Evolutionary conservation across 805 yeast genomes (phyloP), one percentile per base, ranked within the genome.

Genomic region (Starmerella roubikii): DNA sequence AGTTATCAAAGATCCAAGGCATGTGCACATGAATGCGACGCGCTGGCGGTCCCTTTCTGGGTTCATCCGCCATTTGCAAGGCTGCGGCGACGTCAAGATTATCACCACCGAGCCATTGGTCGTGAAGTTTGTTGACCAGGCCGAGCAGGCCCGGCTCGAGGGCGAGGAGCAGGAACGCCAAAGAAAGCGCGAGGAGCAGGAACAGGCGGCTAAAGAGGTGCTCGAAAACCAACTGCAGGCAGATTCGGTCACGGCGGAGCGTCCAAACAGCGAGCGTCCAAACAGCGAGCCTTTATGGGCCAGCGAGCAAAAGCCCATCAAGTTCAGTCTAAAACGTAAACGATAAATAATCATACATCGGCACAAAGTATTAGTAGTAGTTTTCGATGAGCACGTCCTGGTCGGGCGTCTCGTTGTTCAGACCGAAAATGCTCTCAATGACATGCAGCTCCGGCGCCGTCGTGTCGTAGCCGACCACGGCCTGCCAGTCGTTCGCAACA

Each of bases 381-480:
- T 58, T 60, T 53, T 59, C 63, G 34, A 58, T 59, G 23, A 59
- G 52, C 46, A 57, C 52, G 41, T 59, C 63, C 54, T 57, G 59
- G 37, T 59, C 63, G n/a, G 63, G 64, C 22, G 58, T 48, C 44
- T 58, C 61, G 47, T 54, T 56, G 49, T 54, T 57, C 33, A 59
- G 52, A 28, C 57, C 59, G 75, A 88, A 93, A 52, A 91, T 93
- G 59, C 93, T 79, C 67, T 93, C 98, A 50, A 91, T 74, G 44
- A 91, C 98, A 53, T 94, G 84, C 56, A 91, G 69, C 65, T 91
- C 99, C 35, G 98, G 96, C 34, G 98, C 97, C 49, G 99, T 86
- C 42, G 98, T 91, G 65, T 91, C 97, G 52, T 83, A 71, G 49
- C 99, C 99, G 34, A 94, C 71, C 31, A 93, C 97, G 23, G 97